These are phyloP conservation scores for Colletotrichum sp. DNA, from an alignment of 2,329 filamentous ascomycete genomes.

Conservation along the genomic window DNA sequence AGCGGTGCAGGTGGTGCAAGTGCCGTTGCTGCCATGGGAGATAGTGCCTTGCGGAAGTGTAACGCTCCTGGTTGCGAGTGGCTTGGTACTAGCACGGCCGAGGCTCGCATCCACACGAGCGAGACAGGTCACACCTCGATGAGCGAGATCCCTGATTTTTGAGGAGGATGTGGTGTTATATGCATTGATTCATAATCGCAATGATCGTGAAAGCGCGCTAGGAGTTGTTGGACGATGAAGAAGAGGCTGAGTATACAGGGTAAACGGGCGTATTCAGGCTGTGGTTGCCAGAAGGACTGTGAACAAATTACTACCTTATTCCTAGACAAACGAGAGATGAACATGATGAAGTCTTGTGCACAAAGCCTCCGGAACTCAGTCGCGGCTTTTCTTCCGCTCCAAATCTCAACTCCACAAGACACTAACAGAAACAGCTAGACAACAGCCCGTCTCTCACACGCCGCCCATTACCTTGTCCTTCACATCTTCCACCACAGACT, in stretches of 20 bases:
- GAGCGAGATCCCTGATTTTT: conserved; percentile 41
- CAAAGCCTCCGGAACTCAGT: neutral
- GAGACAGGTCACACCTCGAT: conserved; percentile 63
- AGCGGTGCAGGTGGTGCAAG: neutral
- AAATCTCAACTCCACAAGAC: neutral
- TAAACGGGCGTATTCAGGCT: neutral
- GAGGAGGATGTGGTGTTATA: neutral
- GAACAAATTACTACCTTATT: neutral
- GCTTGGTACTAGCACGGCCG: conserved; percentile 69
- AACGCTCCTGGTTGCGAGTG: conserved; percentile 66
- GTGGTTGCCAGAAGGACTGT: neutral
- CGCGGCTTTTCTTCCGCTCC: neutral
- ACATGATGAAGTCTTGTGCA: neutral
- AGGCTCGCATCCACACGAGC: conserved; percentile 61
- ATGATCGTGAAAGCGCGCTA: neutral
- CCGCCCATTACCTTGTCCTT: conserved; percentile 24
- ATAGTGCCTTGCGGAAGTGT: conserved; percentile 76
- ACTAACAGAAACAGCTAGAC: neutral
- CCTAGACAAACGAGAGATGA: neutral
- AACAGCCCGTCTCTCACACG: conserved; percentile 23
- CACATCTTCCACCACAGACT: conserved; percentile 23
- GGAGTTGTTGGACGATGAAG: neutral
- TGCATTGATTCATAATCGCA: neutral
- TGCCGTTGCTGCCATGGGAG: neutral
- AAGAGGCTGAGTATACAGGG: neutral